Conservation (phyloP, 2,329 filamentous ascomycete genomes). For the Metarhizium anisopliae region DNA sequence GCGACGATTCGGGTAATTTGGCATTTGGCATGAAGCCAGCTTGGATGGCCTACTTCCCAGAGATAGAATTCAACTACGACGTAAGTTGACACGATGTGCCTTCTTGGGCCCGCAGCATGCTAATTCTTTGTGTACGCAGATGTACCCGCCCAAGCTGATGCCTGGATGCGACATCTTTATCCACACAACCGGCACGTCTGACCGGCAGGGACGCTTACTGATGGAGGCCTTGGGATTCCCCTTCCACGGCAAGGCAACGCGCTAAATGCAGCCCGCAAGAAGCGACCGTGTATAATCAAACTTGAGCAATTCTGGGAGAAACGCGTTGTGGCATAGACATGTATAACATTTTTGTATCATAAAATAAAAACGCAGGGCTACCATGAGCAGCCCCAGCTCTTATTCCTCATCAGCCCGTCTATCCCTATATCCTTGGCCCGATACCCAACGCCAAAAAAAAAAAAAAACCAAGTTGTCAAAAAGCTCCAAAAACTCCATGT, state of each 20-base stretch:
- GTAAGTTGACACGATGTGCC: slow-evolving; percentile 45
- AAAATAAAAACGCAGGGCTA: background rate
- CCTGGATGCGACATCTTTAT: slow-evolving; percentile 77
- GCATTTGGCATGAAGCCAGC: slow-evolving; percentile 69
- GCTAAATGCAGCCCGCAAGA: slow-evolving; percentile 15
- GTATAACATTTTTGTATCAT: slow-evolving; percentile 27
- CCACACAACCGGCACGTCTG: slow-evolving; percentile 75
- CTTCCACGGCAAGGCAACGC: slow-evolving; percentile 65
- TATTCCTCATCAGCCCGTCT: background rate
- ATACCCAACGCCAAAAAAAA: background rate
- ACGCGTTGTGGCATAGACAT: slow-evolving; percentile 19
- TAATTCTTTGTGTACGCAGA: slow-evolving; percentile 25
- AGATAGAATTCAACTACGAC: slow-evolving; percentile 91
- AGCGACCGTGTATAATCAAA: background rate
- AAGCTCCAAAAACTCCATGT: no score
- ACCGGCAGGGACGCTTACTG: slow-evolving; percentile 74
- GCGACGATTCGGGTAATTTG: slow-evolving; percentile 84
- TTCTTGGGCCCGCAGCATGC: background rate
- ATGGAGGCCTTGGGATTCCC: slow-evolving; percentile 44
- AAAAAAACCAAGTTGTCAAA: no score
- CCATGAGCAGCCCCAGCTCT: background rate
- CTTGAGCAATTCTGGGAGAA: background rate
- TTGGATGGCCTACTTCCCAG: slow-evolving; percentile 77
- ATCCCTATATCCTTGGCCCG: background rate
- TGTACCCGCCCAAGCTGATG: slow-evolving; percentile 62